phyloP scores from a whole-genome alignment of 306 rosid genomes.

The Vachellia collinsii region DNA sequence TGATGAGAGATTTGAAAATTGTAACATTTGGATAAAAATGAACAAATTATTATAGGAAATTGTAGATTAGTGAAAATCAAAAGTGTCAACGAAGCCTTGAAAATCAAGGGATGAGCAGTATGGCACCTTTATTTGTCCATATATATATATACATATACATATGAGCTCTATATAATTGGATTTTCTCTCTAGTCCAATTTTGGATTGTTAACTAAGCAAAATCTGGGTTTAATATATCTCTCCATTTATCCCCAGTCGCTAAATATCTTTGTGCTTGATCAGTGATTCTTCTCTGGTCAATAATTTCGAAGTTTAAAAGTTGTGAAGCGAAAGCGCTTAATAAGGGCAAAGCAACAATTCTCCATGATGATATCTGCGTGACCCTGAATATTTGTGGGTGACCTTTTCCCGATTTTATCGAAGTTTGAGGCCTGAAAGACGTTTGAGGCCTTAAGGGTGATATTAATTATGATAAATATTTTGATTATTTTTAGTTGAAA shows the following conservation, averaged over 20 bases:
- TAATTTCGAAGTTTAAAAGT: not conserved
- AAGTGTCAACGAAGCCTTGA: slow-evolving; percentile 44
- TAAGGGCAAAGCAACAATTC: not conserved
- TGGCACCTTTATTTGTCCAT: slow-evolving; percentile 11
- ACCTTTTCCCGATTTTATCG: not conserved
- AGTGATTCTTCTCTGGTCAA: not conserved
- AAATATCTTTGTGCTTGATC: not conserved
- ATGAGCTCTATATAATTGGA: slow-evolving; percentile 3
- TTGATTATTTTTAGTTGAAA: not conserved
- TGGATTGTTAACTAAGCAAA: not conserved
- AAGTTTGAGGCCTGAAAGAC: not conserved
- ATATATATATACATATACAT: not conserved
- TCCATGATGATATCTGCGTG: not conserved
- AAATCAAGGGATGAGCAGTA: slow-evolving; percentile 29
- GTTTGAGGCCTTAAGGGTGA: not conserved
- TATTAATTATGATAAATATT: not conserved
- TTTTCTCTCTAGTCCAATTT: not conserved
- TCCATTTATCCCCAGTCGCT: not conserved
- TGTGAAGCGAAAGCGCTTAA: not conserved
- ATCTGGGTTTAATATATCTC: not conserved
- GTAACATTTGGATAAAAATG: not conserved
- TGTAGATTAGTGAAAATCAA: slow-evolving; percentile 6
- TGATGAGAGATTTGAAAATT: not conserved
- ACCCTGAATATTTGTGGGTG: not conserved
- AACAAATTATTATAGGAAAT: not conserved